These are phyloP conservation scores for Nannochloropsis salina DNA, from an alignment of 108 stramenopile species.

Conservation along the genomic window DNA sequence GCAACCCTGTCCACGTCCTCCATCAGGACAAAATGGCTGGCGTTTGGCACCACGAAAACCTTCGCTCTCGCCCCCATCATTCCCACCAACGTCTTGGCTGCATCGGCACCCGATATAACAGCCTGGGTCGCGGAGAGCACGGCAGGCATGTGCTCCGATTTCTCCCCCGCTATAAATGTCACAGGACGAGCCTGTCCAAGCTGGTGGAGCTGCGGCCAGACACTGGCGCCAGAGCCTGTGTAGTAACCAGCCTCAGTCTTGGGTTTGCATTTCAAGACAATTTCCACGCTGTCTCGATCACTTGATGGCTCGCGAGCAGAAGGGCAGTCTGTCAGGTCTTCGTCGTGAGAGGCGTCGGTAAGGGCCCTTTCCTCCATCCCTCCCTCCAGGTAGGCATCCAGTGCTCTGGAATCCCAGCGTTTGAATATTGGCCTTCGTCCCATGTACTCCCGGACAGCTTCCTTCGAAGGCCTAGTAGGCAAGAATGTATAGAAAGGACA, in stretches of 20 bases:
- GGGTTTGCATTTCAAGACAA: background rate
- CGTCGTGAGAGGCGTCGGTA: background rate
- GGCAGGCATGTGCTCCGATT: constrained; percentile 7
- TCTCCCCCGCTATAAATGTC: background rate
- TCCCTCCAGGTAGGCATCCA: background rate
- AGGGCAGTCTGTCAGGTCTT: background rate
- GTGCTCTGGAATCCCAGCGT: constrained; percentile 13
- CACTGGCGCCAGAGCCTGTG: background rate
- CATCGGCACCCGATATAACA: background rate
- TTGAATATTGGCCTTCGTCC: background rate
- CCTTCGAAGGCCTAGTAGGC: background rate
- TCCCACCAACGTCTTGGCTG: background rate
- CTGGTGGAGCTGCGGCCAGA: background rate
- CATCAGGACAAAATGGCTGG: constrained; percentile 1
- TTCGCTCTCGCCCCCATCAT: background rate
- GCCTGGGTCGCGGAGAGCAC: background rate
- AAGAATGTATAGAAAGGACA: background rate
- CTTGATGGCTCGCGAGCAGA: background rate
- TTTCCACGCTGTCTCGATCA: too few relatives aligned
- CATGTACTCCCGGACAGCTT: background rate
- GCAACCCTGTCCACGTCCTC: background rate
- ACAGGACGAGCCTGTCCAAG: background rate
- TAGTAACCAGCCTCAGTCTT: constrained; percentile 17
- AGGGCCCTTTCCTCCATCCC: background rate
- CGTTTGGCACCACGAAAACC: background rate